Base-by-base conservation (phyloP, 2,329 filamentous ascomycete genomes). In the Epicoccum sorghinum region DNA sequence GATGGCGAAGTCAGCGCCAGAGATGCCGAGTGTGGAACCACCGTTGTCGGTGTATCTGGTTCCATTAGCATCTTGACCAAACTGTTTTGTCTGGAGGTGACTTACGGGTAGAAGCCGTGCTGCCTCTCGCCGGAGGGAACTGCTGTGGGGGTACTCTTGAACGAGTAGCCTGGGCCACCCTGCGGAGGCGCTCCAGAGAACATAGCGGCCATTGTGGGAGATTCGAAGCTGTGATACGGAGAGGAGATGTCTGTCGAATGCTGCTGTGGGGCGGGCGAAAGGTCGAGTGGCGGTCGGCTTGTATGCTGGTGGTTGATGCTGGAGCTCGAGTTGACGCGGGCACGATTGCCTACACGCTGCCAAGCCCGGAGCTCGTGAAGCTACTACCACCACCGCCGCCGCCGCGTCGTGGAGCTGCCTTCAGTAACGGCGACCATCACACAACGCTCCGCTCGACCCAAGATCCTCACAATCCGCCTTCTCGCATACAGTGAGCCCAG, bases 41-140 rank as follows among this genome's bases (percentile, higher is more conserved):
- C 95, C 95, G 76, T 99, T 99, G 82, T 99, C 93, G 64, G 95
- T 96, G 79, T 99, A 99, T 67, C 90, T 95, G 66, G 32, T 42
- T 5, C 40, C 32, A 24, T 73, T 57, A 71, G 62, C 23, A 18
- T n/a, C 8, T 3, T 7, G 27, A 54, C 4, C 25, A 35, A 61
- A 47, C 7, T 3, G 29, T 22, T n/a, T 13, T 18, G 32, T 32
- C 14, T 27, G 7, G 7, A 12, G 18, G 13, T 25, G 45, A 37
- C 89, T 71, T 85, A 96, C 93, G 93, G 93, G 79, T 96, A 93
- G 80, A 97, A 97, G 67, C 87, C 86, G 79, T 96, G 93, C 80
- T 95, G 81, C 68, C 82, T 79, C 60, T 78, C 76, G 69, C 78
- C 78, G 57, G 78, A 78, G 55, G 80, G 77, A 50, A 73, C 74